Conservation (phyloP, 1,139 yeast species). For the Saccharomyces hybrid region DNA sequence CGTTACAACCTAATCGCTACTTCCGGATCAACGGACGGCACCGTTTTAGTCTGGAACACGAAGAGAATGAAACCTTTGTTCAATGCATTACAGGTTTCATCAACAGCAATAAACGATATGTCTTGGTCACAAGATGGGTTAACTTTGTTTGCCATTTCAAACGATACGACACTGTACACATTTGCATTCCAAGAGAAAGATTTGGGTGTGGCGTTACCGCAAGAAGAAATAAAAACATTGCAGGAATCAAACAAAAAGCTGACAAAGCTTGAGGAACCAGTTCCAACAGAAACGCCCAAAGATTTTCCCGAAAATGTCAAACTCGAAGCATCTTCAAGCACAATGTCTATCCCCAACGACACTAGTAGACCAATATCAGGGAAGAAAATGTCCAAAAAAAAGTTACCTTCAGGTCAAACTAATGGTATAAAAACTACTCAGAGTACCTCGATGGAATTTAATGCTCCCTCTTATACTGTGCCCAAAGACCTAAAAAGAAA, state of each 20-base stretch:
- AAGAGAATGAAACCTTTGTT: constrained; percentile 64
- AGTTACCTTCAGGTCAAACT: constrained; percentile 41
- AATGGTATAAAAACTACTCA: constrained; percentile 34
- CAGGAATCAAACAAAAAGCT: constrained; percentile 20
- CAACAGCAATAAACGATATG: constrained; percentile 60
- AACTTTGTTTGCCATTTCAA: constrained; percentile 30
- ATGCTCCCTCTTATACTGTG: constrained; percentile 52
- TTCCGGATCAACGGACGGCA: constrained; percentile 68
- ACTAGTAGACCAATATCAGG: not conserved
- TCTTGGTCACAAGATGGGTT: constrained; percentile 58
- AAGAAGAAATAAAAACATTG: constrained; percentile 19
- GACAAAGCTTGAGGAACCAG: constrained; percentile 18
- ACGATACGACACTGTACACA: constrained; percentile 44
- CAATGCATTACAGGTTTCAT: constrained; percentile 57
- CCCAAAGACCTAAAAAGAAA: constrained; percentile 40
- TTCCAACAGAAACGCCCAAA: constrained; percentile 10
- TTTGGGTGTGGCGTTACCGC: constrained; percentile 39
- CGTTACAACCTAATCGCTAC: constrained; percentile 68
- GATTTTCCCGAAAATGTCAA: constrained; percentile 6
- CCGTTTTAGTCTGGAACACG: constrained; percentile 84
- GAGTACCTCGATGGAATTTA: constrained; percentile 45
- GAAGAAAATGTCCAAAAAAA: constrained; percentile 48
- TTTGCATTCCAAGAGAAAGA: constrained; percentile 49
- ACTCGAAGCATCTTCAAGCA: constrained; percentile 3
- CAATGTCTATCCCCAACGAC: not conserved